These are phyloP conservation scores for Tylopilus cervinicoccineus DNA, from an alignment of 768 basidiomycete species.

Conservation along the genomic window DNA sequence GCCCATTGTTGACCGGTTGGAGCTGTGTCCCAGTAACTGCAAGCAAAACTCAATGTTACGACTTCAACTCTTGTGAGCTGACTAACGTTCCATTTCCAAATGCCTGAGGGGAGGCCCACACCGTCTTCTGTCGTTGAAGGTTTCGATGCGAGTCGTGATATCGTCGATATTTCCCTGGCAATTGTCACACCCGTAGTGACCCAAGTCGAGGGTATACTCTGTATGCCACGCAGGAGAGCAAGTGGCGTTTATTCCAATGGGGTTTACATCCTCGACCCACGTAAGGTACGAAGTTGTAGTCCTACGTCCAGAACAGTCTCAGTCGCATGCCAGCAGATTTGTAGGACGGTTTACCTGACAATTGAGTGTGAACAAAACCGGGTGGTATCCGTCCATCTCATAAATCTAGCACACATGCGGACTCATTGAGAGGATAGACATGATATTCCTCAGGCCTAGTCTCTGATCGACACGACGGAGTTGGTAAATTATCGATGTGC, in stretches of 20 bases:
- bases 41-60: neutral
- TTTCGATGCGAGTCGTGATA: constrained; percentile 60
- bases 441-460: too few species aligned
- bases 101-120: constrained; percentile 78
- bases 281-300: constrained; percentile 60
- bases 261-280: constrained; percentile 46
- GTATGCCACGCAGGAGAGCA: constrained; percentile 59
- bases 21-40: constrained; percentile 29
- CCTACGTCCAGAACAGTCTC: constrained; percentile 25
- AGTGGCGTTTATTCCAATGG: constrained; percentile 55
- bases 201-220: constrained; percentile 53
- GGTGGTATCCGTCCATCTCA: constrained; percentile 53
- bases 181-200: constrained; percentile 70
- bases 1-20: constrained; percentile 28
- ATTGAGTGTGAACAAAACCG: constrained; percentile 51
- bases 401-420: too few species aligned
- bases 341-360: constrained; percentile 30
- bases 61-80: accelerated
- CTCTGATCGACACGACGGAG: too few species aligned
- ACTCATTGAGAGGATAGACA: too few species aligned
- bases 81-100: constrained; percentile 52
- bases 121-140: constrained; percentile 61
- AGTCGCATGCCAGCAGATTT: neutral
- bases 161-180: constrained; percentile 65
- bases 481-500: too few species aligned